Base-by-base conservation (phyloP, 192 early-diverging fungal genomes). In the Kickxella alabastrina region DNA sequence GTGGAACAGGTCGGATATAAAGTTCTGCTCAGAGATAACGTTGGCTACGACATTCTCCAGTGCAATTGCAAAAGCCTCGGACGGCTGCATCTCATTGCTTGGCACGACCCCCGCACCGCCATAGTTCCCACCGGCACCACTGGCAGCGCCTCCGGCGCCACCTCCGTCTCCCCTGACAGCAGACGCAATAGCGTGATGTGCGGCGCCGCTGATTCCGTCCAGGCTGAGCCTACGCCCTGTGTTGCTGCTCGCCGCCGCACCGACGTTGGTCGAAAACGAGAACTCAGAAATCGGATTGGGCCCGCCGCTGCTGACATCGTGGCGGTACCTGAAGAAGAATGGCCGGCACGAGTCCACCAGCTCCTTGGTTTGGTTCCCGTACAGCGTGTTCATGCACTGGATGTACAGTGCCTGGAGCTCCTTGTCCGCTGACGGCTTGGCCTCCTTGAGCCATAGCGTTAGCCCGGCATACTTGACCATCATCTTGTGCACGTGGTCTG, bases 21-120 rank as follows among this genome's bases (percentile, higher is more conserved):
- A 93, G 68, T 96, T 97, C 69, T 97, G 92, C 68, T 94, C 93
- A 2, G 88, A 74, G 10, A 90, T 78, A 10, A 95, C 83, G 12
- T 84, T 62, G 19, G 81, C 59, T 9, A 85, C 71, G 17, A 92
- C 69, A 31, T 57, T 69, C 2, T 64, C 62, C 34, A 76, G 31
- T 17, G 66, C 65, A 45, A 65, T 69, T 9, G 57, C 31, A 54
- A 69, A 76, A 1, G 61, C 73, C 52, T 76, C 73, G 5, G 57
- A 38, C 4, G 66, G 65, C 42, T 69, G 66, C 61, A 69, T 64
- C 8, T 65, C 61, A 17, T 34, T 43, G 41, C 52, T 56, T 0
- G 52, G 35, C n/a, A 4, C 38, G 9, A 47, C 59, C 4, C 49
- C 48, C 43, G 28, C 9, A 14, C 44, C 44, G 27, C 44, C 28